A percentile compares a stretch with the other conserved stretches of the same genome.
Conservation (phyloP, 164 flowering plant species). For the Annona squamosa region DNA sequence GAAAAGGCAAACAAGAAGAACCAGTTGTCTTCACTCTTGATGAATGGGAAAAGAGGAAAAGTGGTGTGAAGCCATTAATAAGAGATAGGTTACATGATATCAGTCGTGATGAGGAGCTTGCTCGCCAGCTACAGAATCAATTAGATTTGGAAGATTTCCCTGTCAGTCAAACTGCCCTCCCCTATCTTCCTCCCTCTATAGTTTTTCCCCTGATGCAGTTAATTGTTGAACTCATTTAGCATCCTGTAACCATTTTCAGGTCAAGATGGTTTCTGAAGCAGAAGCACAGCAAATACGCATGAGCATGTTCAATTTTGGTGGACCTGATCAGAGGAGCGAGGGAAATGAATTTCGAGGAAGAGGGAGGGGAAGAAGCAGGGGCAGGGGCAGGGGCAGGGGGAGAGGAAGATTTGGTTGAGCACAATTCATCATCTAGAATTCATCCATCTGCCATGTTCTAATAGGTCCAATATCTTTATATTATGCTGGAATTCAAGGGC, state of each 20-base stretch:
- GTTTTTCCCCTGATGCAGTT: not conserved
- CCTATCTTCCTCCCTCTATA: not conserved
- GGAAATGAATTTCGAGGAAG: slow-evolving; percentile 21
- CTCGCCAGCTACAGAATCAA: slow-evolving; percentile 82
- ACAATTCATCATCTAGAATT: not conserved
- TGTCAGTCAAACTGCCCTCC: slow-evolving; percentile 22
- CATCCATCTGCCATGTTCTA: not conserved
- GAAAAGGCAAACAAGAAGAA: slow-evolving; percentile 58
- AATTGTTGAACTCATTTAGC: not conserved
- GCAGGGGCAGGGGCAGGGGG: slow-evolving; percentile 21
- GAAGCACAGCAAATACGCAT: slow-evolving; percentile 51
- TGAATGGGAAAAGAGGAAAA: slow-evolving; percentile 79
- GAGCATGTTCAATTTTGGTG: slow-evolving; percentile 73
- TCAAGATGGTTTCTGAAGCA: slow-evolving; percentile 20
- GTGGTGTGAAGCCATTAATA: slow-evolving; percentile 18
- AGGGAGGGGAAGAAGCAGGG: slow-evolving; percentile 24
- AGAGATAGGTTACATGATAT: slow-evolving; percentile 22
- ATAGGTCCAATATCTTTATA: not conserved
- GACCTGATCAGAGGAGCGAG: slow-evolving; percentile 25
- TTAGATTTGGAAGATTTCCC: slow-evolving; percentile 71
- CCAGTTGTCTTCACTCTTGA: slow-evolving; percentile 50
- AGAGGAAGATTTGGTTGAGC: slow-evolving; percentile 16
- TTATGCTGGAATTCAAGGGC: not conserved
- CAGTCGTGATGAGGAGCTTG: slow-evolving; percentile 75
- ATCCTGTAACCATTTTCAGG: slow-evolving; percentile 27